Percentiles rank a stretch among this genome's conserved stretches.
These are phyloP conservation scores for Oryza officinalis DNA, from an alignment of 176 grass and related monocot species.

Conservation along the genomic window DNA sequence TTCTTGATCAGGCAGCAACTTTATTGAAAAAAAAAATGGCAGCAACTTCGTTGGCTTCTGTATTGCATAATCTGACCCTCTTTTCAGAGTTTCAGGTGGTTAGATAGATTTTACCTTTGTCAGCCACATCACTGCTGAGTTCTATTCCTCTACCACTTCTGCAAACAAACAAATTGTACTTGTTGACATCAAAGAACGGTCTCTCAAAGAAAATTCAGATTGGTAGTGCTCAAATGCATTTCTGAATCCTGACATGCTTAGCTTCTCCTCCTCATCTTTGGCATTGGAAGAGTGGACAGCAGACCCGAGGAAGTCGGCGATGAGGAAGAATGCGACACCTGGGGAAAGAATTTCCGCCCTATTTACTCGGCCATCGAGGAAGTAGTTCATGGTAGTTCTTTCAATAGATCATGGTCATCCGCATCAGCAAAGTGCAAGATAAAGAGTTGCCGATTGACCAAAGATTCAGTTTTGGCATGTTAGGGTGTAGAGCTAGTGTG, in stretches of 20 bases:
- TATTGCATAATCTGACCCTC: background rate
- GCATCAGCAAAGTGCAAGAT: background rate
- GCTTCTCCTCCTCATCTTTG: conserved; percentile 43
- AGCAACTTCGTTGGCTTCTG: background rate
- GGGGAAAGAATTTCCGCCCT: conserved; percentile 48
- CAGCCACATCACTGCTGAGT: background rate
- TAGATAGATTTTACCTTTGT: background rate
- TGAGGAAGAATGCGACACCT: conserved; percentile 39
- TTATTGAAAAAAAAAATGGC: background rate
- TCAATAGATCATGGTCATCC: background rate
- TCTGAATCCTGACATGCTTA: background rate
- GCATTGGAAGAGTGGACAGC: conserved; percentile 51
- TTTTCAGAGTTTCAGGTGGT: background rate
- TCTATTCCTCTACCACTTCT: background rate
- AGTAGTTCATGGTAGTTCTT: conserved; percentile 58
- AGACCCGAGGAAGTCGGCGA: conserved; percentile 43
- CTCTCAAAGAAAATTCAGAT: background rate
- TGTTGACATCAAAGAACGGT: background rate
- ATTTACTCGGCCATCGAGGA: conserved; percentile 43
- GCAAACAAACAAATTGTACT: background rate
- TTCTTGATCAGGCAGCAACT: conserved; percentile 25
- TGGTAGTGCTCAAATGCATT: background rate
- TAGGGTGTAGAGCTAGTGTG: too few species aligned
- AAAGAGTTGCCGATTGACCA: background rate
- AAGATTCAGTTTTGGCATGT: background rate